Evolutionary conservation across 805 yeast species (phyloP), one percentile per base, ranked within the genome.

Genomic region (Candida glaebosa): DNA sequence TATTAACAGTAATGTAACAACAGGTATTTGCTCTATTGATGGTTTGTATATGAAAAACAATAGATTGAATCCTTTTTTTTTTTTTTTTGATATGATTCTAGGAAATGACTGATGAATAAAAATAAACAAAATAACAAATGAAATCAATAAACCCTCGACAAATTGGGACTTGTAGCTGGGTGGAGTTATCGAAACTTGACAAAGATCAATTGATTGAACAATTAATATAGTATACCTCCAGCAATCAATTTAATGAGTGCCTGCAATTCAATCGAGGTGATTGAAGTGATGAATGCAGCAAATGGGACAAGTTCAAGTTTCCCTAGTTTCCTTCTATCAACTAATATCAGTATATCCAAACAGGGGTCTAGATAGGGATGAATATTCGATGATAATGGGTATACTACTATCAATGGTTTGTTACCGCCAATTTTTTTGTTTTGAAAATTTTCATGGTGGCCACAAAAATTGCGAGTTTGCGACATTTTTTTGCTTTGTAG

Each of bases 181-280:
- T n/a, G n/a, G n/a, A n/a, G n/a, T n/a, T n/a, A n/a, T n/a, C n/a
- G n/a, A n/a, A n/a, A n/a, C n/a, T n/a, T n/a, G n/a, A n/a, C n/a
- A n/a, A 22, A 22, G 6, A 22, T 7, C 6, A 22, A 28, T 28
- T 28, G 31, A 28, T 6, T 28, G 12, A 36, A 25, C 18, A 36
- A 33, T 36, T 39, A 38, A 38, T 34, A 40, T 33, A 32, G 37
- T 24, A 19, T 28, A 44, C 28, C 20, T 39, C 38, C 30, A 39
- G 58, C 63, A 59, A 60, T 58, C 65, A 60, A 60, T 43, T 52
- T 44, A 60, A 60, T 59, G 65, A 60, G 62, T 60, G 61, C 63
- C 46, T 25, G 26, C 19, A 14, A 28, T 12, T 28, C 31, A 28
- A 28, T 28, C 31, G 31, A 6, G 5, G n/a, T 28, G 31, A 28